Base-by-base conservation (phyloP, 2,329 filamentous ascomycete genomes). In the Aotearoamyces nothofagi region DNA sequence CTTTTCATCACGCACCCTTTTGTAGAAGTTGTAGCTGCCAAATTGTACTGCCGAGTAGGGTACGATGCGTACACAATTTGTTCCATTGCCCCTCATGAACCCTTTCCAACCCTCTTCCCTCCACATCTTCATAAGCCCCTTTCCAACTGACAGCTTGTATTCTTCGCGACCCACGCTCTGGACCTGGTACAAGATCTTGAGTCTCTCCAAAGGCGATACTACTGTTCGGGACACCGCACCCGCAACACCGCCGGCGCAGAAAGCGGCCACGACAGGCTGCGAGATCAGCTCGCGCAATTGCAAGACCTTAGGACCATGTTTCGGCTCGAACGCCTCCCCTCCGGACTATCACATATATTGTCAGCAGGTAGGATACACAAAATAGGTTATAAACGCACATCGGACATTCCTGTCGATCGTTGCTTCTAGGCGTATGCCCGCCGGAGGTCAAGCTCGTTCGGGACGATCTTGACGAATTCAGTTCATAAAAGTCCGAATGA, bases 1-100 rank as follows among this genome's bases (percentile, higher is more conserved):
- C 3, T 17, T 27, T 17, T 12, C 7, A 9, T 16, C 13, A 11
- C 75, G 51, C 59, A 92, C 86, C 58, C 74, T 69, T 56, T 92
- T 94, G 58, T 98, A 98, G 42, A 96, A 73, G 52, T 92, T 96
- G 61, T 96, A 98, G 50, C 84, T 92, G 42, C 87, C 87, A 54
- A 98, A 98, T 50, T 98, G 90, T 22, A 96, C 90, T 8, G 90
- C 90, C 27, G 87, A 96, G 54, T 98, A 98, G 4, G 90, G 90
- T 29, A 98, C 83, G 41, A 98, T 98, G 37, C 90, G 81, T 45
- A 98, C 82, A 63, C 90, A 98, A 55, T 98, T 98, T 36, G 86
- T 94, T 38, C 90, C 90, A 52, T 98, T 98, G 29, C 90, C 90
- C 41, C 84, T 74, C 86, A 98, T 92, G 55, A 96, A 92, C 0